These are phyloP conservation scores for Plasmodium ovale DNA, from an alignment of 169 alveolate species.

Conservation along the genomic window DNA sequence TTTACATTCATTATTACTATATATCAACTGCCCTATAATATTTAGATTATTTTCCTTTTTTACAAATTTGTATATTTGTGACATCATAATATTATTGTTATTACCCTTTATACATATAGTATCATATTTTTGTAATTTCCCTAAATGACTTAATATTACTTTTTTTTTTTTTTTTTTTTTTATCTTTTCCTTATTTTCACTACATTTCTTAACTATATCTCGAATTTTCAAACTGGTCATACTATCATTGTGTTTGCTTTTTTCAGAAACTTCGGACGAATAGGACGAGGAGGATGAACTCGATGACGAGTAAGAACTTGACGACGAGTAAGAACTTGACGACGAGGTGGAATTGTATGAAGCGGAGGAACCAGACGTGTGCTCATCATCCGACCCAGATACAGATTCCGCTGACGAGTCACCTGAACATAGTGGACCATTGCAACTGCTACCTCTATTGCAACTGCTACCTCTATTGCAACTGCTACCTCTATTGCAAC, in stretches of 20 bases:
- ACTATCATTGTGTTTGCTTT: not conserved
- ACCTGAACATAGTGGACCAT: too few relatives aligned
- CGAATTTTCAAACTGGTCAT: slow-evolving; percentile 14
- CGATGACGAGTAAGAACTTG: not conserved
- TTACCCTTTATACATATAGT: slow-evolving; percentile 4
- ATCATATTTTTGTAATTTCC: slow-evolving; percentile 28
- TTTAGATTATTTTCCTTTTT: slow-evolving; percentile 5
- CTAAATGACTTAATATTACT: slow-evolving; percentile 3
- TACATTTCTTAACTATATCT: slow-evolving; percentile 18
- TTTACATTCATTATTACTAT: slow-evolving; percentile 38
- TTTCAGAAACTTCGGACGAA: slow-evolving; percentile 9
- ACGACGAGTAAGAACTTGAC: slow-evolving; percentile 1
- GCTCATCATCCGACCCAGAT: not conserved
- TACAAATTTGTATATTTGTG: slow-evolving; percentile 24
- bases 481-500: too few relatives aligned
- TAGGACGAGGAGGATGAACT: not conserved
- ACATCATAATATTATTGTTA: not conserved
- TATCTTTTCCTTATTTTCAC: slow-evolving; percentile 23
- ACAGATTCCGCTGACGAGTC: too few relatives aligned
- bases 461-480: too few relatives aligned
- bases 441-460: too few relatives aligned
- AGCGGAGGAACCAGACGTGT: not conserved
- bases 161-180: slow-evolving; percentile 13
- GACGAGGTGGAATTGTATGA: slow-evolving; percentile 11
- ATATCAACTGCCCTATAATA: slow-evolving; percentile 34